These are phyloP conservation scores for Pseudogymnoascus sp. DNA, from an alignment of 2,329 filamentous ascomycete species.

Conservation along the genomic window DNA sequence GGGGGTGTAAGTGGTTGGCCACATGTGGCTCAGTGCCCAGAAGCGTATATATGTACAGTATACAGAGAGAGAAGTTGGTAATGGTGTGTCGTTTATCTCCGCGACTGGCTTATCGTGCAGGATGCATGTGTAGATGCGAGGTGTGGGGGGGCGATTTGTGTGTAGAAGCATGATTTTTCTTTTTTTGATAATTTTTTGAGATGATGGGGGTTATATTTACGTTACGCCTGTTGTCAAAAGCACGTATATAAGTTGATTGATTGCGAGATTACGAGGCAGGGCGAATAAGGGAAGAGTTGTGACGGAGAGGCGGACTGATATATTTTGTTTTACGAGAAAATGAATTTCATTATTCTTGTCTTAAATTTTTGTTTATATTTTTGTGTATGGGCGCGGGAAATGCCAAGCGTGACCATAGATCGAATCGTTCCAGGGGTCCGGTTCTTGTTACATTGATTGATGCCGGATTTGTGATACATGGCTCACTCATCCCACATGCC, in stretches of 20 bases:
- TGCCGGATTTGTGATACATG: background rate
- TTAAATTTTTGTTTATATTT: background rate
- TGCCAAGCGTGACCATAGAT: background rate
- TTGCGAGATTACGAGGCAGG: background rate
- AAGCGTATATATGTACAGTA: no score
- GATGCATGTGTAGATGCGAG: no score
- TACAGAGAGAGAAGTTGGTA: no score
- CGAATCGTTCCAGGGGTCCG: background rate
- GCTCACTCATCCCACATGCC: background rate
- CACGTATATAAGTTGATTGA: background rate
- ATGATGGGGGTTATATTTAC: background rate
- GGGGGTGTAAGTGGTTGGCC: no score
- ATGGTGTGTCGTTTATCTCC: no score
- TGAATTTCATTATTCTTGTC: background rate
- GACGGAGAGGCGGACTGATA: background rate
- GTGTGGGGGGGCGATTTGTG: no score
- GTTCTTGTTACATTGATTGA: background rate
- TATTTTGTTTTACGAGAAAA: background rate
- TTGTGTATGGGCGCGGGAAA: background rate
- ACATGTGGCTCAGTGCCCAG: no score
- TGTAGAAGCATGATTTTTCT: no score
- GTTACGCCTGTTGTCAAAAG: background rate
- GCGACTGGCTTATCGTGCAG: no score
- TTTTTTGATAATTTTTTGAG: no score
- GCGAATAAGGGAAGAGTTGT: background rate